Base-by-base conservation (phyloP, 441 rosid genomes). In the Viola pubescens region DNA sequence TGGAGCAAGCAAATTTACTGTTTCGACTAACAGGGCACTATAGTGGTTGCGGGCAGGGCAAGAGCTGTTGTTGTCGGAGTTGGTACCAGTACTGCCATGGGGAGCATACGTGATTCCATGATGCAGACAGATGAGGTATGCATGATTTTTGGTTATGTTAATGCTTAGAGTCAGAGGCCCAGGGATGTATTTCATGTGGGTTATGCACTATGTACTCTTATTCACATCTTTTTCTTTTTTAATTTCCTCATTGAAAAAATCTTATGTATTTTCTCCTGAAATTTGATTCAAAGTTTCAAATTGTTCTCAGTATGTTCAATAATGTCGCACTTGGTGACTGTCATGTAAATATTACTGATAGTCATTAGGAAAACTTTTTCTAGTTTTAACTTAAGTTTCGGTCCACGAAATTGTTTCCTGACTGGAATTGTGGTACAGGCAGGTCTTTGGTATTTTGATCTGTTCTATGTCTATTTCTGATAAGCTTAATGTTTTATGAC, bases 11-110 rank as follows among this genome's bases (percentile, higher is more conserved):
- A 19, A 52, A 59, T 58, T 64, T 66, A 55, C 55, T 69, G 52
- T 79, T 57, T 68, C 74, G 70, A 62, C 56, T 83, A 66, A 75
- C 90, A 94, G 97, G 98, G 98, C 64, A 94, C 98, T 26, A 85
- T 83, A 47, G 97, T 89, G 60, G 98, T 86, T 38, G 82, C 80
- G 16, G 98, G 98, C 51, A 82, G 95, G 73, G 97, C 96, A 64
- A 88, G 98, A 77, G 97, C 98, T 73, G 73, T 89, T 67, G 98
- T 94, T 69, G 78, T 73, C 58, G 96, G 96, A 75, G 89, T 94
- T 74, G 98, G 97, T 73, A 73, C 96, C 51, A 90, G 86, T 77
- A 89, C 97, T 58, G 97, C 98, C 40, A 89, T 94, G 98, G 98
- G 98, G 59, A 89, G 83, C 83, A 94, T 94, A 76, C 95, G 86